Base-by-base conservation (phyloP, 2,329 filamentous ascomycete genomes). In the Sporothrix protearum region DNA sequence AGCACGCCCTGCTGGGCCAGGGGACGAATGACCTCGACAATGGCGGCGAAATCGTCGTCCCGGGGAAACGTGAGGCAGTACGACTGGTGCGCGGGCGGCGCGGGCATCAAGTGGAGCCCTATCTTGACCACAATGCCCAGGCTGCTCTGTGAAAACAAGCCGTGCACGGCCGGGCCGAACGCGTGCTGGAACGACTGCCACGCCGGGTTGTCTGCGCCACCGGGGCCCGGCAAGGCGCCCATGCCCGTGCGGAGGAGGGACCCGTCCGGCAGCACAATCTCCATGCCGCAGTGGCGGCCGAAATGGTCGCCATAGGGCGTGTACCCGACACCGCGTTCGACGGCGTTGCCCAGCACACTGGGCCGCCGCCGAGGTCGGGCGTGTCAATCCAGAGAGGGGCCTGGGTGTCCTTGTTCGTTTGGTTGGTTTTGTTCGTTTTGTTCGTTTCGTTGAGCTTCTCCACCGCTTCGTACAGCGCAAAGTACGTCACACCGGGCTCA, bases 401-500 rank as follows among this genome's bases (percentile, higher is more conserved):
- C 5, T 63, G 57, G 9, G 85, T 75, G 28, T 80, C 79, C 69
- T 80, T 76, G 75, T 80, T 76, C 4, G n/a, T n/a, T 2, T 16
- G 33, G 53, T 72, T 66, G 30, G n/a, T n/a, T n/a, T n/a, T n/a
- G n/a, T n/a, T n/a, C n/a, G n/a, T n/a, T n/a, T 80, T 76, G 75
- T 80, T 76, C 4, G n/a, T n/a, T 2, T 16, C 42, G 53, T 72
- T 66, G 30, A 49, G 42, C n/a, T 10, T 3, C 73, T 81, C 77
- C n/a, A 86, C 76, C 68, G 84, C 80, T n/a, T 86, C 80, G 73
- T 87, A 81, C 8, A 88, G 78, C 36, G 81, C 81, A 70, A 83
- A 82, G 75, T 83, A 88, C 0, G 85, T 84, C 0, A 88, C 86
- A 0, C 86, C 86, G 0, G 86, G 86, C 75, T 88, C 86, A 4